Conservation (phyloP, 768 basidiomycete species). For the Lactarius deliciosus region DNA sequence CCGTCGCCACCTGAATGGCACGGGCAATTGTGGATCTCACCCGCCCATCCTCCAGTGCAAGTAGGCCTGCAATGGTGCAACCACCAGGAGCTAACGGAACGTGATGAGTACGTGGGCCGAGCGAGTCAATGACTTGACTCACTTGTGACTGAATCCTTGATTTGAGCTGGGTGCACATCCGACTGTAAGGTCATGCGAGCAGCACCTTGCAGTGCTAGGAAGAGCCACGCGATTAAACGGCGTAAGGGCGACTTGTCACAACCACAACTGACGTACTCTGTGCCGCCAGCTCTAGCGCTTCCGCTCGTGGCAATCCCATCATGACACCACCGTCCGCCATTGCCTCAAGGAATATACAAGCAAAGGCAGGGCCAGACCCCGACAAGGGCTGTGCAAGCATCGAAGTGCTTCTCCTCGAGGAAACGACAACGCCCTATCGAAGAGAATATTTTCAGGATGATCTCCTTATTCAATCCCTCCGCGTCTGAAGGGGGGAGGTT, state of each 20-base stretch:
- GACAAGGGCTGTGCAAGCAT: conserved; percentile 97
- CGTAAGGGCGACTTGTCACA: background rate
- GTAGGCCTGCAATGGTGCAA: conserved; percentile 95
- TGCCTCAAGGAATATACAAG: conserved; percentile 93
- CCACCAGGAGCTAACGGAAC: conserved; percentile 81
- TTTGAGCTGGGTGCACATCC: conserved; percentile 90
- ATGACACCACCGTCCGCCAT: conserved; percentile 99
- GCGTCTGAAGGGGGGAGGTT: conserved; percentile 55
- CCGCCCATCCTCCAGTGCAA: conserved; percentile 91
- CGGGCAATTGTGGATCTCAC: conserved; percentile 94
- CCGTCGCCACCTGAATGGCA: conserved; percentile 91
- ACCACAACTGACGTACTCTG: conserved; percentile 63
- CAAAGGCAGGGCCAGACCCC: conserved; percentile 96
- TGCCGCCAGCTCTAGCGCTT: conserved; percentile 92
- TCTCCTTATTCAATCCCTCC: conserved; percentile 59
- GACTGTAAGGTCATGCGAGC: conserved; percentile 92
- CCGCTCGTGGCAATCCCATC: conserved; percentile 96
- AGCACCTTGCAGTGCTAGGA: conserved; percentile 87
- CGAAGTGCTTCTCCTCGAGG: conserved; percentile 98
- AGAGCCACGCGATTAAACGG: background rate
- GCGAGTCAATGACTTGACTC: conserved; percentile 35
- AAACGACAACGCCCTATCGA: conserved; percentile 95
- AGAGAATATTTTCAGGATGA: conserved; percentile 92
- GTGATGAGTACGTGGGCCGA: conserved; percentile 8
- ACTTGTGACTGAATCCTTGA: conserved; percentile 98